phyloP scores from a whole-genome alignment of 352 stramenopile species.

The Hyphochytrium catenoides region DNA sequence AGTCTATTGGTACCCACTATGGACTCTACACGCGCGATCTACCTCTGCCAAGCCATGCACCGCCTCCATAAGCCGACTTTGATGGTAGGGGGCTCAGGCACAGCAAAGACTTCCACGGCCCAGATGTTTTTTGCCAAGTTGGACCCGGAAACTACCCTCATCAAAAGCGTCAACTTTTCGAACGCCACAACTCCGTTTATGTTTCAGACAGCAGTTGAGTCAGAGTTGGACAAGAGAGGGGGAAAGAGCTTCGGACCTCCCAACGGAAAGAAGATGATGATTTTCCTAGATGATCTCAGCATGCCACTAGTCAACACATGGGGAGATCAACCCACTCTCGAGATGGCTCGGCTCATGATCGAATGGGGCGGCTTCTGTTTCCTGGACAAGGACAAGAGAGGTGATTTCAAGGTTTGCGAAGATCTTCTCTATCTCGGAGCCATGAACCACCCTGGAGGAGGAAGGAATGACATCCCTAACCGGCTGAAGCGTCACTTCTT shows the following conservation, averaged over 20 bases:
- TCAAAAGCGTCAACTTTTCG: constrained; percentile 96
- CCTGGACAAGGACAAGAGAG: constrained; percentile 90
- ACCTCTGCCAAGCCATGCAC: constrained; percentile 69
- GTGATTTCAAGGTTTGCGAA: constrained; percentile 95
- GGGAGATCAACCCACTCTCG: constrained; percentile 92
- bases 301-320: constrained; percentile 95
- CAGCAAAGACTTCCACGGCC: constrained; percentile 89
- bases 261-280: constrained; percentile 94
- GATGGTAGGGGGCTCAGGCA: constrained; percentile 88
- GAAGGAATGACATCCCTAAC: constrained; percentile 97
- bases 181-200: constrained; percentile 90
- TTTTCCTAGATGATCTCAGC: constrained; percentile 94
- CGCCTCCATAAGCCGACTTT: constrained; percentile 82
- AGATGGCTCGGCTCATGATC: constrained; percentile 91
- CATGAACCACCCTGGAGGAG: constrained; percentile 90
- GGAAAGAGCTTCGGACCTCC: constrained; percentile 93
- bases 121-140: constrained; percentile 93
- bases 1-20: constrained; percentile 95
- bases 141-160: constrained; percentile 76
- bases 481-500: constrained; percentile 98
- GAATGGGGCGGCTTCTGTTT: constrained; percentile 92
- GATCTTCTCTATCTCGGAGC: constrained; percentile 90
- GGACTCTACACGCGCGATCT: constrained; percentile 86
- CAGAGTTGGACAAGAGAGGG: constrained; percentile 91
- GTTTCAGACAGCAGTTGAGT: constrained; percentile 92